Conservation (phyloP, 169 alveolate species). For the Babesia sp. region DNA sequence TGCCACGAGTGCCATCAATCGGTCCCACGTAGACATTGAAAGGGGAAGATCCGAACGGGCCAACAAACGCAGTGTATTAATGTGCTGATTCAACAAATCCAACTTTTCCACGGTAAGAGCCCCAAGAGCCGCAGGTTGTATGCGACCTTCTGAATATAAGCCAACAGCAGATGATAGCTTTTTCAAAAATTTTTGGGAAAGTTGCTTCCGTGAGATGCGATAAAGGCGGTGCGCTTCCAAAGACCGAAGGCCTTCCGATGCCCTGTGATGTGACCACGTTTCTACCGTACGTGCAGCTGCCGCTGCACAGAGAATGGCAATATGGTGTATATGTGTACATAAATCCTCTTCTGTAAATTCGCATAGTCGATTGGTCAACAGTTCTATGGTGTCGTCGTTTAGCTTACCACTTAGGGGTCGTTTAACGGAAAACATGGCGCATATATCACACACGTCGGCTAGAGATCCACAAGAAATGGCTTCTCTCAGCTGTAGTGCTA, state of each 20-base stretch:
- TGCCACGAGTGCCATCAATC: slow-evolving; percentile 7
- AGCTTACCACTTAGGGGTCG: slow-evolving; percentile 60
- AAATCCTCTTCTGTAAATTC: slow-evolving; percentile 25
- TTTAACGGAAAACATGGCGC: slow-evolving; percentile 36
- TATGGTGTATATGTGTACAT: slow-evolving; percentile 1
- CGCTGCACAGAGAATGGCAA: slow-evolving; percentile 37
- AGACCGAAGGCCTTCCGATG: slow-evolving; percentile 10
- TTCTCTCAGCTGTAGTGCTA: slow-evolving; percentile 59
- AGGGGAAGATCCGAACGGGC: slow-evolving; percentile 59
- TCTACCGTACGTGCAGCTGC: slow-evolving; percentile 38
- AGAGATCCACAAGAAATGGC: slow-evolving; percentile 12
- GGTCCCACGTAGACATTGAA: slow-evolving; percentile 40
- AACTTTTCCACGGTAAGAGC: background rate
- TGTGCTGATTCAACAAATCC: slow-evolving; percentile 1
- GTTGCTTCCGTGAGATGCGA: slow-evolving; percentile 25
- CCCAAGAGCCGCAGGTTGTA: background rate
- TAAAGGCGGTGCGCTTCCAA: slow-evolving; percentile 29
- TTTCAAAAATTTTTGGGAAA: slow-evolving; percentile 12
- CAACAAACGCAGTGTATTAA: slow-evolving; percentile 28
- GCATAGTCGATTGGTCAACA: slow-evolving; percentile 22
- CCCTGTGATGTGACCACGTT: slow-evolving; percentile 50
- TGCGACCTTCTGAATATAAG: background rate
- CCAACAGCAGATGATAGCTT: slow-evolving; percentile 31
- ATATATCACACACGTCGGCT: slow-evolving; percentile 37
- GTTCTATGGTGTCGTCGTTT: slow-evolving; percentile 61